Percentiles rank a stretch among this genome's conserved stretches.
Conservation (phyloP, 2,329 filamentous ascomycete genomes). For the Fusarium sp. region DNA sequence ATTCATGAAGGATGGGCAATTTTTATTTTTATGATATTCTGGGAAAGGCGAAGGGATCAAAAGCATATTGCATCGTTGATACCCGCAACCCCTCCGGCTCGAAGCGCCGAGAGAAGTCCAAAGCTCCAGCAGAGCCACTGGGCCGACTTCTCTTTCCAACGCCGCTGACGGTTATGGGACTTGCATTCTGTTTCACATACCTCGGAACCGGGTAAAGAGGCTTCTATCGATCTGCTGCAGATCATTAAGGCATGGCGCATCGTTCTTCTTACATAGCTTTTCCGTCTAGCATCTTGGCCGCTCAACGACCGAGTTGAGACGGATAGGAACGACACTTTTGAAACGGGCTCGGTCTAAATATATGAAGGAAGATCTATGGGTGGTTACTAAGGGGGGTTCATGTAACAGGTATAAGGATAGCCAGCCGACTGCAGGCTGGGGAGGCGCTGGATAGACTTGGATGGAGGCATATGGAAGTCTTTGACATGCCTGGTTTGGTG, state of each 20-base stretch:
- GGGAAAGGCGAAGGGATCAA: slow-evolving; percentile 48
- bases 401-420: slow-evolving; percentile 18
- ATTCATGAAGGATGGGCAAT: slow-evolving; percentile 43
- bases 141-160: slow-evolving; percentile 25
- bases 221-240: slow-evolving; percentile 21
- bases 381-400: slow-evolving; percentile 6
- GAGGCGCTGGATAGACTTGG: slow-evolving; percentile 32
- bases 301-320: slow-evolving; percentile 16
- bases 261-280: slow-evolving; percentile 26
- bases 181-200: slow-evolving; percentile 46
- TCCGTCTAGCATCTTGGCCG: slow-evolving; percentile 10
- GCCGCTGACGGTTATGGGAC: slow-evolving; percentile 42
- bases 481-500: slow-evolving; percentile 36
- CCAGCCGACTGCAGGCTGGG: slow-evolving; percentile 9
- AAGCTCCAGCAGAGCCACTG: slow-evolving; percentile 26
- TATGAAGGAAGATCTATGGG: slow-evolving; percentile 8
- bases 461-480: slow-evolving; percentile 21
- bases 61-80: slow-evolving; percentile 51
- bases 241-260: slow-evolving; percentile 25
- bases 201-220: slow-evolving; percentile 35
- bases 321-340: slow-evolving; percentile 12
- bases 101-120: slow-evolving; percentile 30
- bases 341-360: slow-evolving; percentile 8
- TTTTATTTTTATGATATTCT: slow-evolving; percentile 47
- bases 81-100: slow-evolving; percentile 46